These are phyloP conservation scores for Fusarium cicatricum DNA, from an alignment of 2,329 filamentous ascomycete species.

Conservation along the genomic window DNA sequence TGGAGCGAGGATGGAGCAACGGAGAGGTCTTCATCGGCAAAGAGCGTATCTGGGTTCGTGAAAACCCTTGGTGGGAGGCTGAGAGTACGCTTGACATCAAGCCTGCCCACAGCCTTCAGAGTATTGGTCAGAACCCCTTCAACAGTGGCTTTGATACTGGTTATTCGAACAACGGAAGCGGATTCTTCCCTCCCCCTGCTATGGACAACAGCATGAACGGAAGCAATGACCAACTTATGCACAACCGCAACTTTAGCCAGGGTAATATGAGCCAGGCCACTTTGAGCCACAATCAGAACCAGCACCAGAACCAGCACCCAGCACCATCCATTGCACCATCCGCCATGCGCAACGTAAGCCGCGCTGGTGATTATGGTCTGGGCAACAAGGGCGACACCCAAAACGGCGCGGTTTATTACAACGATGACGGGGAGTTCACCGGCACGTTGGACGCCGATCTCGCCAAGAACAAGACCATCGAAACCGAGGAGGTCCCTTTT, in stretches of 20 bases:
- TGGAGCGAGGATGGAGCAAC: slow-evolving; percentile 98
- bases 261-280: slow-evolving; percentile 65
- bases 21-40: slow-evolving; percentile 91
- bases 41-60: slow-evolving; percentile 95
- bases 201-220: slow-evolving; percentile 69
- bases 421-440: slow-evolving; percentile 71
- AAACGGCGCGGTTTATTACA: slow-evolving; percentile 79
- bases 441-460: slow-evolving; percentile 79
- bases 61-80: slow-evolving; percentile 96
- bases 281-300: slow-evolving; percentile 51
- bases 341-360: slow-evolving; percentile 63
- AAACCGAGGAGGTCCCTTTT: slow-evolving; percentile 70
- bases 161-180: slow-evolving; percentile 72
- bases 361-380: slow-evolving; percentile 85
- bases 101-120: slow-evolving; percentile 59
- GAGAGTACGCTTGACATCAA: slow-evolving; percentile 95
- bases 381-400: slow-evolving; percentile 84
- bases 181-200: slow-evolving; percentile 74
- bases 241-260: slow-evolving; percentile 64
- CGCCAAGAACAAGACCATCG: slow-evolving; percentile 78
- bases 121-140: slow-evolving; percentile 57
- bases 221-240: slow-evolving; percentile 77
- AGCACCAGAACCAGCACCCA: slow-evolving; percentile 46
- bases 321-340: slow-evolving; percentile 69
- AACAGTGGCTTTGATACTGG: slow-evolving; percentile 68